Evolutionary conservation across 495 filamentous ascomycete species (phyloP).

Genomic region (Aspergillus diversus): DNA sequence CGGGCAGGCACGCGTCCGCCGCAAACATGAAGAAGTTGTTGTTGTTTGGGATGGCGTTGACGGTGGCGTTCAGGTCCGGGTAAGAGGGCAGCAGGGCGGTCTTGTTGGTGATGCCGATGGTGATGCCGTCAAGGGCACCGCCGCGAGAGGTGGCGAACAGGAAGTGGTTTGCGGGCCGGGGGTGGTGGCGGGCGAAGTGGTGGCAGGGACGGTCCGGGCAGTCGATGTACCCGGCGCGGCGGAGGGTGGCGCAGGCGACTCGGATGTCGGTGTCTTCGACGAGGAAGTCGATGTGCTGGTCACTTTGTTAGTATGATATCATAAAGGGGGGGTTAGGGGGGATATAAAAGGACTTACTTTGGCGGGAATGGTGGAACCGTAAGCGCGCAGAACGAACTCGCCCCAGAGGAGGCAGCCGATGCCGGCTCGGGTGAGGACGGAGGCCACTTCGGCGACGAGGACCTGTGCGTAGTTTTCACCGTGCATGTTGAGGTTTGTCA

Average conservation of each 20-base stretch:
- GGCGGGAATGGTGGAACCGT: not conserved
- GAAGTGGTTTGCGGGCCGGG: not conserved
- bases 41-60: not conserved
- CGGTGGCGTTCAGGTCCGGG: not conserved
- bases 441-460: not conserved
- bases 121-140: not conserved
- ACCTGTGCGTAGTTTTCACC: not conserved
- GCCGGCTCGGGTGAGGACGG: not conserved
- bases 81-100: not conserved
- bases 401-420: conserved; percentile 13
- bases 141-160: not conserved
- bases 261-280: conserved; percentile 1
- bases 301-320: not conserved
- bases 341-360: not conserved
- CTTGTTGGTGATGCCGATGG: not conserved
- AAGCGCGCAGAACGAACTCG: conserved; percentile 6
- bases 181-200: not conserved
- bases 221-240: not conserved
- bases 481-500: not conserved
- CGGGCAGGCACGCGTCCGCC: not conserved
- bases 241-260: not conserved
- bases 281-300: conserved; percentile 8
- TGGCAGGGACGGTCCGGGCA: conserved; percentile 7
- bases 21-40: conserved; percentile 1
- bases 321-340: not conserved